These are phyloP conservation scores for Trichocomaceae sp. DNA, from an alignment of 2,329 filamentous ascomycete genomes.

Conservation along the genomic window DNA sequence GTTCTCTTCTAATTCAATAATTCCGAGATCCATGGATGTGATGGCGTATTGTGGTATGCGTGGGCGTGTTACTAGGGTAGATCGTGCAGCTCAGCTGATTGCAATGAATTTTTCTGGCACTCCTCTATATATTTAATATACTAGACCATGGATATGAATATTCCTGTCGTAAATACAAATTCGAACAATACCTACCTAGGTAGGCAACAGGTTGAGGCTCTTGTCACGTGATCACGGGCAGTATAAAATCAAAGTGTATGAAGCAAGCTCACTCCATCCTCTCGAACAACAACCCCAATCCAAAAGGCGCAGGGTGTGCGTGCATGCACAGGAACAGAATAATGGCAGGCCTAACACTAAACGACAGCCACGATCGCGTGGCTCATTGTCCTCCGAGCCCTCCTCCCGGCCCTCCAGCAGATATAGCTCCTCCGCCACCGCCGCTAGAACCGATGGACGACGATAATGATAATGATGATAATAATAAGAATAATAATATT, in stretches of 20 bases:
- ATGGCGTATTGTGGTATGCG: conserved; percentile 8
- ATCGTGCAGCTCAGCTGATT: conserved; percentile 3
- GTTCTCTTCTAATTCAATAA: neutral
- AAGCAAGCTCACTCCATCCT: neutral
- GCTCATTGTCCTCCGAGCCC: conserved; percentile 38
- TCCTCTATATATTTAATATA: too few species aligned
- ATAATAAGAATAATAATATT: too few species aligned
- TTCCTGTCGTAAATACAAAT: too few species aligned
- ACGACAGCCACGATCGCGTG: conserved; percentile 27
- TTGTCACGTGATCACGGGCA: neutral
- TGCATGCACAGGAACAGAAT: conserved; percentile 2
- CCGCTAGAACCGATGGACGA: conserved; percentile 40
- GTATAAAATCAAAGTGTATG: neutral
- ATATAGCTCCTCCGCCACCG: conserved; percentile 36
- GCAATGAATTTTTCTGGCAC: too few species aligned
- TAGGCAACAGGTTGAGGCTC: too few species aligned
- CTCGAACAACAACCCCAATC: neutral
- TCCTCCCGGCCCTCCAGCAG: conserved; percentile 40
- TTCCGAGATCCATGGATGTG: too few species aligned
- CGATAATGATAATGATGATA: conserved; percentile 25
- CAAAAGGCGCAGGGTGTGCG: neutral
- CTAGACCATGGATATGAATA: too few species aligned
- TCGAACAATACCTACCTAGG: too few species aligned
- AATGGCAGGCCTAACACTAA: conserved; percentile 31
- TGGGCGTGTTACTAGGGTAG: conserved; percentile 7